phyloP scores from a whole-genome alignment of 2,329 filamentous ascomycete species.

The Cryphonectria carpinicola region DNA sequence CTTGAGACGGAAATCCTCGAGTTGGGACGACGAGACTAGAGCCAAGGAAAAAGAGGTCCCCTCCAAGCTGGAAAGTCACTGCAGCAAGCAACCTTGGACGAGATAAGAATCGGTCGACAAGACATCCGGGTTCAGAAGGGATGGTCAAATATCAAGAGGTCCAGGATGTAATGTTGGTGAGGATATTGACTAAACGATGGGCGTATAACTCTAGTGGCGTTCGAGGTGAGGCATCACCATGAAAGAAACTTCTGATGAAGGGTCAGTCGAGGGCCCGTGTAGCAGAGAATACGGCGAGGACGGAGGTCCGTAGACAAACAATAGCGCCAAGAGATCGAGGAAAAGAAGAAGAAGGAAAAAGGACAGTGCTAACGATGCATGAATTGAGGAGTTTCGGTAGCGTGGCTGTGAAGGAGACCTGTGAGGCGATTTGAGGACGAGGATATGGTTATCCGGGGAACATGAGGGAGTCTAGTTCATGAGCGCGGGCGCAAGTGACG shows the following conservation, averaged over 20 bases:
- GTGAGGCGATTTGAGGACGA: slow-evolving; percentile 35
- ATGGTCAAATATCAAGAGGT: neutral
- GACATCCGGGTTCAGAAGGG: neutral
- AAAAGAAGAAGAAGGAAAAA: slow-evolving; percentile 17
- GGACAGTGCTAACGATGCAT: slow-evolving; percentile 40
- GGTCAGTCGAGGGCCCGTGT: neutral
- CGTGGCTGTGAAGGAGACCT: slow-evolving; percentile 38
- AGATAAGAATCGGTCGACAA: slow-evolving; percentile 22
- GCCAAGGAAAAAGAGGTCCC: neutral
- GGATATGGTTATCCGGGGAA: slow-evolving; percentile 28
- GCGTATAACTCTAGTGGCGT: neutral
- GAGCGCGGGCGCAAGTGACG: slow-evolving; percentile 28
- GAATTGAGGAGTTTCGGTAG: slow-evolving; percentile 36
- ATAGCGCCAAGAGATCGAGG: slow-evolving; percentile 25
- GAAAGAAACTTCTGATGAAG: neutral
- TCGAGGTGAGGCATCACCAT: neutral
- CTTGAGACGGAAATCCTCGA: slow-evolving; percentile 19
- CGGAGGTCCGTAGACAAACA: slow-evolving; percentile 29
- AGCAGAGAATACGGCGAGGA: slow-evolving; percentile 26
- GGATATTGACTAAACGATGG: slow-evolving; percentile 11
- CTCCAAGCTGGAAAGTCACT: slow-evolving; percentile 17
- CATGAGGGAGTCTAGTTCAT: slow-evolving; percentile 30
- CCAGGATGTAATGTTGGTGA: neutral
- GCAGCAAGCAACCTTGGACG: slow-evolving; percentile 20
- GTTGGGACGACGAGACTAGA: slow-evolving; percentile 17